These are phyloP conservation scores for Phialocephala subalpina DNA, from an alignment of 2,329 filamentous ascomycete species.

Conservation along the genomic window DNA sequence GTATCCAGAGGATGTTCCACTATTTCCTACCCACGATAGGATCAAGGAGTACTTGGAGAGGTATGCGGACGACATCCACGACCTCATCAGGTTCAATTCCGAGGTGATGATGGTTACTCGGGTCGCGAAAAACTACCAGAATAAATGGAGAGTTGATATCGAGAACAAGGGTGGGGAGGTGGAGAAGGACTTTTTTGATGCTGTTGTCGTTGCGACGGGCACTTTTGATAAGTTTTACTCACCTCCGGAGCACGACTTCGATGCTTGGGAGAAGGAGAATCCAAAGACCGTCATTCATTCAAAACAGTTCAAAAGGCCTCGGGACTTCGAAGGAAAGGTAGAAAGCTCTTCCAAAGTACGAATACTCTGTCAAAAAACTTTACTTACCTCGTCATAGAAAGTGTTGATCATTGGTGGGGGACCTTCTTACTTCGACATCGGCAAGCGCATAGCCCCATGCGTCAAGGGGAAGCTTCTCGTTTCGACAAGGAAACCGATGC, in stretches of 20 bases:
- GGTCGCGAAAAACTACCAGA: neutral
- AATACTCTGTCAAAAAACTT: neutral
- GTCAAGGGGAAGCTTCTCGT: neutral
- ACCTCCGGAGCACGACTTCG: neutral
- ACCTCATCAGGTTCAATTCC: neutral
- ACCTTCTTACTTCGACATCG: constrained; percentile 7
- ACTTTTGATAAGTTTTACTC: neutral
- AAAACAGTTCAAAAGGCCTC: neutral
- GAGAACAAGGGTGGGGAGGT: neutral
- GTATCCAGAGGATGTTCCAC: constrained; percentile 1
- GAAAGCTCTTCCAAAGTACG: neutral
- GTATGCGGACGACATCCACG: neutral
- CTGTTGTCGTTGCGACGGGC: constrained; percentile 12
- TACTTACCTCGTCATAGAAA: neutral
- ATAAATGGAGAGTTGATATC: constrained; percentile 4
- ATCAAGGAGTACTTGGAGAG: constrained; percentile 10
- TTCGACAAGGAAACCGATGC: neutral
- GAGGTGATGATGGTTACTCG: constrained; percentile 1
- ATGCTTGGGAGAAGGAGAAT: neutral
- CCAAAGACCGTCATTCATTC: constrained; percentile 3
- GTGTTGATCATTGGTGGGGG: constrained; percentile 1
- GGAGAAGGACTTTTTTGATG: neutral
- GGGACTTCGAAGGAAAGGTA: constrained; percentile 6
- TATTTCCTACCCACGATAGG: constrained; percentile 6
- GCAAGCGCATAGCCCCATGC: neutral